phyloP scores from a whole-genome alignment of 257 asterid species.

The Plantago major region DNA sequence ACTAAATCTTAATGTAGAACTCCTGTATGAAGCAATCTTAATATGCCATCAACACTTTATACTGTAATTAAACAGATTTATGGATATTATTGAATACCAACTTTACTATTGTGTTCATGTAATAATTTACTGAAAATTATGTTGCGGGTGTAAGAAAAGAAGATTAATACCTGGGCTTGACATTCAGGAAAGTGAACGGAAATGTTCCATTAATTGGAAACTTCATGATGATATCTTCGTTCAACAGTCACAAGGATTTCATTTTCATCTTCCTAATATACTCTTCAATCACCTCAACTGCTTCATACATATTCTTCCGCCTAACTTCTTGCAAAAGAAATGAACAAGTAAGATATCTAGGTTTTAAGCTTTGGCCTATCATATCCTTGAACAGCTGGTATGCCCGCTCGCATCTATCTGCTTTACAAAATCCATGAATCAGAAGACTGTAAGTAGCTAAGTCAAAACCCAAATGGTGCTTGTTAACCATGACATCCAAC shows the following conservation, averaged over 20 bases:
- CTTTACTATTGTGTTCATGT: no score
- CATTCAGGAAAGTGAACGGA: neutral
- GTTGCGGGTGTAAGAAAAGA: no score
- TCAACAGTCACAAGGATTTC: constrained; percentile 32
- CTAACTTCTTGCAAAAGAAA: constrained; percentile 58
- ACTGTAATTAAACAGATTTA: no score
- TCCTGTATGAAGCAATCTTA: no score
- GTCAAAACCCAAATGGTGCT: constrained; percentile 65
- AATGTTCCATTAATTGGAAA: neutral
- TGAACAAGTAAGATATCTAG: constrained; percentile 72
- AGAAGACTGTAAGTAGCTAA: constrained; percentile 70
- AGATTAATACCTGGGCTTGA: neutral
- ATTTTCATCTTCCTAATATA: constrained; percentile 67
- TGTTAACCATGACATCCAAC: constrained; percentile 53
- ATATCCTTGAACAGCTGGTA: constrained; percentile 55
- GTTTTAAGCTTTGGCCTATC: constrained; percentile 58
- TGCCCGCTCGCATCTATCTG: constrained; percentile 50
- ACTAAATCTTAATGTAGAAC: no score
- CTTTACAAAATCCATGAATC: constrained; percentile 78
- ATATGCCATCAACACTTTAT: no score
- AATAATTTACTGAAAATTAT: no score
- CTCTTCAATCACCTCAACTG: constrained; percentile 46
- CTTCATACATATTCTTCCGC: constrained; percentile 53
- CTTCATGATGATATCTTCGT: neutral
- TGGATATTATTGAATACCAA: no score